Conservation (phyloP, 2,329 filamentous ascomycete species). For the Aspergillus ochraceoroseus region DNA sequence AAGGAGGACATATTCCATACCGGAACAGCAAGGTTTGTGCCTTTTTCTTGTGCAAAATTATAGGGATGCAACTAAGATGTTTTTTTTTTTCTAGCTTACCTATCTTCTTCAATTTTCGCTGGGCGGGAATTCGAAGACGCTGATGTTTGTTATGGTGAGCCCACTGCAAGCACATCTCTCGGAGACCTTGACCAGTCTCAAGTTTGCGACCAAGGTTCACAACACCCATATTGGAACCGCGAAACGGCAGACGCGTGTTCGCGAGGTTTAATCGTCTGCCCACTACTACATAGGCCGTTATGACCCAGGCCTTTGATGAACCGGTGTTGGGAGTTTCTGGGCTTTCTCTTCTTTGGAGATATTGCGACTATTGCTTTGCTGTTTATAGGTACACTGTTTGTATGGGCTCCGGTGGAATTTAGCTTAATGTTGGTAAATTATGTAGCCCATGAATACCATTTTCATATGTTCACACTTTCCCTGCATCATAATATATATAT, state of each 20-base stretch:
- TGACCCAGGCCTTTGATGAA: conserved; percentile 27
- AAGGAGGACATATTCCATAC: conserved; percentile 79
- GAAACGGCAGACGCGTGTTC: conserved; percentile 45
- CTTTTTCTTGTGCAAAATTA: background rate
- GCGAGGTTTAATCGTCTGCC: conserved; percentile 30
- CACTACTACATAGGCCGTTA: conserved; percentile 21
- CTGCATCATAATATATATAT: no score
- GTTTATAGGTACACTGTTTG: conserved; percentile 3
- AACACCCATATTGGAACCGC: conserved; percentile 91
- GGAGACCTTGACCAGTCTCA: conserved; percentile 89
- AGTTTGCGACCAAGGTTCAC: conserved; percentile 86
- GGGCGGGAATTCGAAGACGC: conserved; percentile 90
- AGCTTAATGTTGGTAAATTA: conserved; percentile 6
- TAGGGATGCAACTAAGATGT: conserved; percentile 15
- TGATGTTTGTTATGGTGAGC: conserved; percentile 99
- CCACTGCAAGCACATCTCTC: conserved; percentile 84
- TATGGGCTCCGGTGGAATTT: conserved; percentile 7
- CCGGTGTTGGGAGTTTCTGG: conserved; percentile 24
- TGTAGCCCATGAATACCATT: background rate
- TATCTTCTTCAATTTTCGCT: conserved; percentile 92
- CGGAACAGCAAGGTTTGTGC: conserved; percentile 76
- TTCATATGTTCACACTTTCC: no score
- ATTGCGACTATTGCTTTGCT: conserved; percentile 8
- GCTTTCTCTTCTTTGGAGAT: conserved; percentile 13
- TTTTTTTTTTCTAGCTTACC: conserved; percentile 57